Evolutionary conservation across 2,329 filamentous ascomycete genomes (phyloP).

Genomic region (Dryadomyces sulphureus): DNA sequence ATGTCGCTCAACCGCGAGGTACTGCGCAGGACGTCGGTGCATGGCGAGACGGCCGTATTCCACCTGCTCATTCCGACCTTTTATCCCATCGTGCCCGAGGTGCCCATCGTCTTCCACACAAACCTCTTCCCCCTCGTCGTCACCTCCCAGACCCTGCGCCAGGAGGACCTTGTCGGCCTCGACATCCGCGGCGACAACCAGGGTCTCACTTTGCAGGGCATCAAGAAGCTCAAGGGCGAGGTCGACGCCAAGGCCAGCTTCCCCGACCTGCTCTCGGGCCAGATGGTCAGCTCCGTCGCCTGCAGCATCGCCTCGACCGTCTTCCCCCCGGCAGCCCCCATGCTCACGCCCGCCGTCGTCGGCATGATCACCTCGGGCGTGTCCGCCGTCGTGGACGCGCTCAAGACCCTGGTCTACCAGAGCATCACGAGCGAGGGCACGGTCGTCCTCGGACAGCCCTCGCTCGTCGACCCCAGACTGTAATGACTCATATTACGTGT

Average conservation of each 20-base stretch:
- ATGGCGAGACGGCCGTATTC: not conserved
- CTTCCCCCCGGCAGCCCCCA: not conserved
- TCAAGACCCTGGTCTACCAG: not conserved
- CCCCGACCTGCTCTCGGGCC: conserved; percentile 36
- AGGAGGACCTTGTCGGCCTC: conserved; percentile 2
- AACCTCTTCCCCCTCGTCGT: not conserved
- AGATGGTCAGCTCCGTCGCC: not conserved
- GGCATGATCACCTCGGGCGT: not conserved
- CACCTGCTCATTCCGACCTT: not conserved
- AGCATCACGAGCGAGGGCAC: not conserved
- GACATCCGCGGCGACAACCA: conserved; percentile 36
- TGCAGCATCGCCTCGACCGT: not conserved
- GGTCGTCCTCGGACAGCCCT: conserved; percentile 6
- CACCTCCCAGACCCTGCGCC: not conserved
- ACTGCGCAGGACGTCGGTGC: not conserved
- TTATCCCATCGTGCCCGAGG: not conserved
- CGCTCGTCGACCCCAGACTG: conserved; percentile 17
- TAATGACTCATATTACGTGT: no score
- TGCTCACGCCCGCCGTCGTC: not conserved
- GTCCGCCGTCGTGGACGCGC: not conserved
- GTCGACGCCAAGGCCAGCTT: conserved; percentile 42
- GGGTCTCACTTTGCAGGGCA: conserved; percentile 26
- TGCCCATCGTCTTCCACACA: not conserved
- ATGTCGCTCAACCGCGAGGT: not conserved
- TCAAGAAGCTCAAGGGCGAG: conserved; percentile 32